Evolutionary conservation across 2,329 filamentous ascomycete genomes (phyloP).

Genomic region (Xenoacremonium recifei): DNA sequence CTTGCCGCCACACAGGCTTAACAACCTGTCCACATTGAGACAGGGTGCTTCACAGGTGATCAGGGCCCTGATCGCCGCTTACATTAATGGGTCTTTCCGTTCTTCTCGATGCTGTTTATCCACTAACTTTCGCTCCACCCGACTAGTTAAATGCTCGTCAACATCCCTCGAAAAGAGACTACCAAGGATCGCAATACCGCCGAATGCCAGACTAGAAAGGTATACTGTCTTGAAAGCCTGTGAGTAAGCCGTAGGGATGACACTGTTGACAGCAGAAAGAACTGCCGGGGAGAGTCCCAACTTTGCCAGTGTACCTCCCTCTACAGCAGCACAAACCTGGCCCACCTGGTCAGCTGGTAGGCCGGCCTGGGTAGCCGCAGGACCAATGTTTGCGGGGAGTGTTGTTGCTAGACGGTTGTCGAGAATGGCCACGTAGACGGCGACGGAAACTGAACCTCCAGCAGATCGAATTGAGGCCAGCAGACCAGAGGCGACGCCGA

Average conservation of each 20-base stretch:
- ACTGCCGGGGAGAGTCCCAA: conserved; percentile 33
- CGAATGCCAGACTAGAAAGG: conserved; percentile 36
- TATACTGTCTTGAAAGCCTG: conserved; percentile 42
- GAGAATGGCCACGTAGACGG: conserved; percentile 39
- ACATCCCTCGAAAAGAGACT: conserved; percentile 35
- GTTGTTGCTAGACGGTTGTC: conserved; percentile 35
- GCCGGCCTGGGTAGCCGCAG: conserved; percentile 34
- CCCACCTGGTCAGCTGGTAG: conserved; percentile 30
- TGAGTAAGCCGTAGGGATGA: conserved; percentile 33
- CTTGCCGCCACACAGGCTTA: too few relatives aligned
- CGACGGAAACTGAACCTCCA: conserved; percentile 35
- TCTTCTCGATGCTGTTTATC: too few relatives aligned
- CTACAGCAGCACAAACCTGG: conserved; percentile 33
- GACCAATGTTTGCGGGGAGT: conserved; percentile 32
- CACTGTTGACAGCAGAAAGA: conserved; percentile 25
- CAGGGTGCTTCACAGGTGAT: too few relatives aligned
- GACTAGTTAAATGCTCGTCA: conserved; percentile 31
- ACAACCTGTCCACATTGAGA: too few relatives aligned
- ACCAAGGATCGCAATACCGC: conserved; percentile 35
- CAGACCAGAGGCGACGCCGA: conserved; percentile 39
- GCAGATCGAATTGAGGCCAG: conserved; percentile 39
- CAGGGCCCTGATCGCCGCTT: too few relatives aligned
- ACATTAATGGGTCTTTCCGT: too few relatives aligned
- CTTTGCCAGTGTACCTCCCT: conserved; percentile 2
- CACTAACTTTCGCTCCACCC: conserved; percentile 31